Evolutionary conservation across 2,329 filamentous ascomycete genomes (phyloP).

Genomic region (Lachnellula suecica): DNA sequence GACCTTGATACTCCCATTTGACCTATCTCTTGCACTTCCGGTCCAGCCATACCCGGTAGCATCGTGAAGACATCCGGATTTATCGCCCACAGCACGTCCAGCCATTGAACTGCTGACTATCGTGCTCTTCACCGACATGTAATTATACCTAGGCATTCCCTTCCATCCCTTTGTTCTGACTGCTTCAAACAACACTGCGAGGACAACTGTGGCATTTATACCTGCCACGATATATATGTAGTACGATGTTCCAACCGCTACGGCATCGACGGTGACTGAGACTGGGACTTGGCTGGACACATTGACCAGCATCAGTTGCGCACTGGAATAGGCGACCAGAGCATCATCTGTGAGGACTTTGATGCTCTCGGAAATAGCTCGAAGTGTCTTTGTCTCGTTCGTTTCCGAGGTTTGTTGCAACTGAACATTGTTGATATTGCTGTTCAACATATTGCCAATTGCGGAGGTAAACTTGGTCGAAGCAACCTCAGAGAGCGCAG

Average conservation of each 20-base stretch:
- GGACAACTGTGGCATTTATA: slow-evolving; percentile 1
- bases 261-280: not conserved
- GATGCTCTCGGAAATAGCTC: slow-evolving; percentile 5
- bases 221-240: slow-evolving; percentile 5
- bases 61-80: not conserved
- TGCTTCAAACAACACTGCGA: slow-evolving; percentile 4
- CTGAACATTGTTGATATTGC: slow-evolving; percentile 8
- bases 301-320: slow-evolving; percentile 35
- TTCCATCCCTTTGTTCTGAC: slow-evolving; percentile 6
- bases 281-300: not conserved
- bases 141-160: not conserved
- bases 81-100: not conserved
- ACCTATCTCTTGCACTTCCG: not conserved
- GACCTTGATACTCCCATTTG: not conserved
- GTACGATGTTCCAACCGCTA: slow-evolving; percentile 1
- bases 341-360: slow-evolving; percentile 19
- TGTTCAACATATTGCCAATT: slow-evolving; percentile 9
- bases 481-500: not conserved
- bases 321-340: slow-evolving; percentile 32
- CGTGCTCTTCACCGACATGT: slow-evolving; percentile 5
- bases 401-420: not conserved
- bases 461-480: slow-evolving; percentile 1
- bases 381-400: not conserved
- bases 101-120: slow-evolving; percentile 5
- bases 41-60: not conserved